Conservation (phyloP, 2,329 filamentous ascomycete genomes). For the Leptographium wingfieldii region DNA sequence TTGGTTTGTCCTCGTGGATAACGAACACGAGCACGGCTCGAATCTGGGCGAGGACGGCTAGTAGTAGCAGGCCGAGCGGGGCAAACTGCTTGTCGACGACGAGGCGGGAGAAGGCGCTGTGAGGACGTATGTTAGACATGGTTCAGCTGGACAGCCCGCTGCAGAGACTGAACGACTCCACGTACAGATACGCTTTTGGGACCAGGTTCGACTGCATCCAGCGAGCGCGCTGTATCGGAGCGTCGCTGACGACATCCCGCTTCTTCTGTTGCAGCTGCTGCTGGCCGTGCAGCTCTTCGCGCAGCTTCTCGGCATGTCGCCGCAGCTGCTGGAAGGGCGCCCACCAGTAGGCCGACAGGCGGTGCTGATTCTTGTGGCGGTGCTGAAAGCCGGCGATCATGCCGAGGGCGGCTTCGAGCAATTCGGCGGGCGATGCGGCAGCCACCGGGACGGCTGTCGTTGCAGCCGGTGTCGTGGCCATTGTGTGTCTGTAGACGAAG, state of each 20-base stretch:
- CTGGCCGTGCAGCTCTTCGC: slow-evolving; percentile 20
- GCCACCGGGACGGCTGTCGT: neutral
- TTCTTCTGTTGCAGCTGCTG: slow-evolving; percentile 4
- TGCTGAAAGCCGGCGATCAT: slow-evolving; percentile 63
- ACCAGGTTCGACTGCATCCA: slow-evolving; percentile 29
- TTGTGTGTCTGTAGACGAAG: too few relatives aligned
- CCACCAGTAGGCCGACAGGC: slow-evolving; percentile 64
- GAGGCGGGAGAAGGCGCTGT: slow-evolving; percentile 54
- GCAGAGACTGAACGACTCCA: neutral
- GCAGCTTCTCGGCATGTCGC: slow-evolving; percentile 47
- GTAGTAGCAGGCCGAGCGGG: slow-evolving; percentile 54
- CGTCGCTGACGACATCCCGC: neutral
- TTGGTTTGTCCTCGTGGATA: slow-evolving; percentile 14
- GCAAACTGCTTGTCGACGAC: slow-evolving; percentile 62
- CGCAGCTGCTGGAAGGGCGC: slow-evolving; percentile 57
- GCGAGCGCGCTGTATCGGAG: slow-evolving; percentile 15
- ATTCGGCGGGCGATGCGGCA: slow-evolving; percentile 9
- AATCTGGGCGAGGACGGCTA: slow-evolving; percentile 51
- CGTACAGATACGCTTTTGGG: slow-evolving; percentile 32
- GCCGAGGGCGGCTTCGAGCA: slow-evolving; percentile 28
- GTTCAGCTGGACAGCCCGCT: neutral
- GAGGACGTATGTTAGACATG: neutral
- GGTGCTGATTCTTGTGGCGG: slow-evolving; percentile 88
- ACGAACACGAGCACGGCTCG: slow-evolving; percentile 30
- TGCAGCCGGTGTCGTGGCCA: too few relatives aligned